Evolutionary conservation across 2,329 filamentous ascomycete genomes (phyloP), one percentile per base, ranked within the genome.

Genomic region (Scytalidium lignicola): DNA sequence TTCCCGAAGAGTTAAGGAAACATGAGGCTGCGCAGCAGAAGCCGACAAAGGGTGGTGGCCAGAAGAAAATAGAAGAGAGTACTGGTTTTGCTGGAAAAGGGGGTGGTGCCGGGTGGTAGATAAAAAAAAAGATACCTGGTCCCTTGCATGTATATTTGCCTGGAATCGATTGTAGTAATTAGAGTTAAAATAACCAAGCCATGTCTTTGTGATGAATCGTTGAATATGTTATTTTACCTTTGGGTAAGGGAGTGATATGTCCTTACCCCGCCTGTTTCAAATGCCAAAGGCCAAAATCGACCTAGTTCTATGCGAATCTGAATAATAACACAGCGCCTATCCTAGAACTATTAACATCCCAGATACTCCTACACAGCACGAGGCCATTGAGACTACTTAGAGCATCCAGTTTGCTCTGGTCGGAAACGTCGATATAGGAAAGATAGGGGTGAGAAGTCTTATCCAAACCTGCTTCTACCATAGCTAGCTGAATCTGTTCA

Each of bases 21-120:
- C 91, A 96, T 64, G 90, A 95, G 69, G 86, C 88, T 1, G 88
- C 91, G n/a, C 90, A 96, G 70, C 87, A 90, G 62, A 92, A 87
- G 67, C 83, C 84, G 1, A 71, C 70, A 46, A 72, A 70, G 64
- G 70, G 67, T 23, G 59, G 62, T 32, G 65, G 64, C 12, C 68
- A 70, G 55, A 76, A 76, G 64, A 76, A 74, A 56, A 69, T 70
- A 28, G 74, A 77, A 54, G 63, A 67, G 50, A 58, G 55, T 43
- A 56, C 55, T 40, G 58, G 55, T 1, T 67, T 68, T 59, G 65
- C 56, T 20, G 66, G 67, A n/a, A 68, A 68, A 50, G 65, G 66
- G 0, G 66, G 65, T 13, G 60, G 58, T 13, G 32, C 12, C 5
- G 32, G 8, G 15, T 37, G 32, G 32, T 37, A 37, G 15, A 37